Evolutionary conservation across 331 rosid species (phyloP), one percentile per base, ranked within the genome.

Genomic region (Rosa hybrid): DNA sequence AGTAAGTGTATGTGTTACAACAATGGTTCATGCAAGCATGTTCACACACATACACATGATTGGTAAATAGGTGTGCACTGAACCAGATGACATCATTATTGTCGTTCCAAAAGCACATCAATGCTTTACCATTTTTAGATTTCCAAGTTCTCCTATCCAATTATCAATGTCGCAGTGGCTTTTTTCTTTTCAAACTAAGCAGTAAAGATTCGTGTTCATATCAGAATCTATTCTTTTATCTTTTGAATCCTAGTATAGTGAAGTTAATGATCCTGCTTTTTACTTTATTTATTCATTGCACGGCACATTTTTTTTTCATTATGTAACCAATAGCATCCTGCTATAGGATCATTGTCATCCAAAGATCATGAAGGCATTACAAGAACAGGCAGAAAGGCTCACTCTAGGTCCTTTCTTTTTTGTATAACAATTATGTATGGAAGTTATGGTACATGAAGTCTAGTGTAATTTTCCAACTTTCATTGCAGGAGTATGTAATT

Each of bases 271-370:
- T 74, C 50, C 68, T 72, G 1, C 57, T 70, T 44, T 14, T 44
- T 30, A 21, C 20, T 44, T 21, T 11, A 1, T 80, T 21, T 23
- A 57, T 64, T n/a, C 27, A 1, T 54, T 73, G 0, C 30, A 8
- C 10, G 13, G 30, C 34, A 34, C 6, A 68, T n/a, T 73, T 72
- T 49, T 59, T 72, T 64, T 73, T 76, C 42, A 25, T 70, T 69
- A 23, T 76, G 44, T n/a, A 11, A 83, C 41, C 83, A 60, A 21
- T 82, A 51, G 65, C 46, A 63, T 85, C 50, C 81, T 81, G 53
- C 44, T 74, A 79, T 68, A 96, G 98, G 99, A 97, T 72, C 98
- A 93, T 85, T 90, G 99, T 83, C 98, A 96, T 90, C 93, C 97
- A 51, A 89, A 90, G 81, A 93, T 96, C 42, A 60, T 93, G 86